Percentiles rank a stretch among this genome's conserved stretches.
Conservation (phyloP, 2,329 filamentous ascomycete genomes). For the Fusarium metavorans region DNA sequence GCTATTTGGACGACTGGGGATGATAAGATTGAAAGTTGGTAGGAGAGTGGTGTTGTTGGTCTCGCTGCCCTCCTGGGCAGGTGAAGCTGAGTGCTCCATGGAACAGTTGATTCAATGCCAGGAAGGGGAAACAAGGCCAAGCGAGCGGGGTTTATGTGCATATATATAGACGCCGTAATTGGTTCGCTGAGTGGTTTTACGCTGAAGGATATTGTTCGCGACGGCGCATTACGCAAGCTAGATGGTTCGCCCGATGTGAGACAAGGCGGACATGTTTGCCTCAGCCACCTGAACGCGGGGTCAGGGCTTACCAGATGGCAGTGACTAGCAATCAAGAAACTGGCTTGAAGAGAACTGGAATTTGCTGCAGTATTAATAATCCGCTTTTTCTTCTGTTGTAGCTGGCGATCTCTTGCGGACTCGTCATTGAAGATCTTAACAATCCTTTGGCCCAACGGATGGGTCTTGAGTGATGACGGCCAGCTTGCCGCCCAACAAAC, state of each 20-base stretch:
- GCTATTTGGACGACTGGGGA: not conserved
- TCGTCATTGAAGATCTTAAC: too few relatives aligned
- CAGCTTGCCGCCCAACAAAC: too few relatives aligned
- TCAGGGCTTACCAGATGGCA: not conserved
- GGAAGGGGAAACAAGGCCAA: not conserved
- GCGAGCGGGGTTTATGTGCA: not conserved
- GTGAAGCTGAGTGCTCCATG: not conserved
- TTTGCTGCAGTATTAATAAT: not conserved
- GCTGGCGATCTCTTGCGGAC: too few relatives aligned
- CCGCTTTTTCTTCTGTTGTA: too few relatives aligned
- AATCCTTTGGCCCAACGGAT: too few relatives aligned
- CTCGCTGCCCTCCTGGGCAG: not conserved
- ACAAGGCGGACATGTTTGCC: not conserved
- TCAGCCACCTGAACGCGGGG: not conserved
- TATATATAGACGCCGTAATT: not conserved
- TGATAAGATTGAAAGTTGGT: not conserved
- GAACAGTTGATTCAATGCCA: not conserved
- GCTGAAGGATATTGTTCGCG: not conserved
- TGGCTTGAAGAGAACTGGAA: not conserved
- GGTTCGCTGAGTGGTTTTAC: not conserved
- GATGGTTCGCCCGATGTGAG: not conserved
- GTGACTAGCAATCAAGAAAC: not conserved
- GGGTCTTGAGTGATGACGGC: too few relatives aligned
- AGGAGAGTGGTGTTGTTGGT: not conserved
- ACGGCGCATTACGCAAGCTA: not conserved